Evolutionary conservation across 192 early-diverging fungal genomes (phyloP).

Genomic region (Coemansia sp.): DNA sequence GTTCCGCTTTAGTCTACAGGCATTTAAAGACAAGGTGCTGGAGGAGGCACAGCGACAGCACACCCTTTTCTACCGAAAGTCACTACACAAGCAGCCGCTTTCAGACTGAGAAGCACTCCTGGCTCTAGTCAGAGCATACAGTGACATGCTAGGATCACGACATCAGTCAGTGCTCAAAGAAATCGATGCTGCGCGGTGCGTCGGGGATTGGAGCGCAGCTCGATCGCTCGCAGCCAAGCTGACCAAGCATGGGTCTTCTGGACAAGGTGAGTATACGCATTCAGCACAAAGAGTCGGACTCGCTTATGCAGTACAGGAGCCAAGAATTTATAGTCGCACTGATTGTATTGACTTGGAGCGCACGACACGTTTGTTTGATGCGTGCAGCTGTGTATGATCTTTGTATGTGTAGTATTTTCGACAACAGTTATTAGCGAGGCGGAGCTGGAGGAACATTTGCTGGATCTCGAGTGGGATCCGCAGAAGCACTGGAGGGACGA

Average conservation of each 20-base stretch:
- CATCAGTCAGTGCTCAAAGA: slow-evolving; percentile 46
- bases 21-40: not conserved
- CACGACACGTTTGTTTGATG: not conserved
- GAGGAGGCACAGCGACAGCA: not conserved
- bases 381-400: not conserved
- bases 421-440: slow-evolving; percentile 38
- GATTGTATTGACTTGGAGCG: not conserved
- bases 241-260: slow-evolving; percentile 22
- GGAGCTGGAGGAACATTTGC: slow-evolving; percentile 44
- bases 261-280: slow-evolving; percentile 28
- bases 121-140: not conserved
- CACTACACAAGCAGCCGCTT: not conserved
- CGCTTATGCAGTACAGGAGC: not conserved
- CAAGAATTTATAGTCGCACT: not conserved
- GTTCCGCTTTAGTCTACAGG: not conserved
- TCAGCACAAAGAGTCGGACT: not conserved
- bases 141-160: slow-evolving; percentile 31
- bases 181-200: slow-evolving; percentile 54
- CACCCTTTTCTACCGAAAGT: not conserved
- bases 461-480: slow-evolving; percentile 32
- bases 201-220: slow-evolving; percentile 39
- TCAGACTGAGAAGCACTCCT: not conserved
- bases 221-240: slow-evolving; percentile 35
- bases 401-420: slow-evolving; percentile 28
- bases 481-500: slow-evolving; percentile 47